A percentile compares a stretch with the other conserved stretches of the same genome.
Evolutionary conservation across 208 protist species (phyloP).

Genomic region (Sergeia podlipaevii): DNA sequence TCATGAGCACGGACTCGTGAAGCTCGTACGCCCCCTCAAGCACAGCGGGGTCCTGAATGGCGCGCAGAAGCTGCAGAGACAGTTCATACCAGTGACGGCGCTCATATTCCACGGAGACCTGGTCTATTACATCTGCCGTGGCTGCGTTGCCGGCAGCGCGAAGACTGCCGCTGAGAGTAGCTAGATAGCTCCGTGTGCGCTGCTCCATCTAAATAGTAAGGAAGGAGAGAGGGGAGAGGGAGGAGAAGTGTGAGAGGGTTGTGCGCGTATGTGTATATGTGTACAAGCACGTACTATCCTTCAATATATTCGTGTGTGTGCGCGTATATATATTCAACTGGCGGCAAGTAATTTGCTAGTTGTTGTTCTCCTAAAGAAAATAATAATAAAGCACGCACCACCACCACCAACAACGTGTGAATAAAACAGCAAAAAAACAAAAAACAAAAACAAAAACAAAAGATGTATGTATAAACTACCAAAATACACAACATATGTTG

Average conservation of each 20-base stretch:
- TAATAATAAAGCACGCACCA: too few species aligned
- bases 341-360: too few species aligned
- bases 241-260: too few species aligned
- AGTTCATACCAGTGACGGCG: conserved; percentile 76
- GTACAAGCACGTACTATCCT: too few species aligned
- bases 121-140: conserved; percentile 36
- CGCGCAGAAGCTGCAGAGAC: conserved; percentile 52
- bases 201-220: conserved; percentile 33
- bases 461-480: conserved; percentile 2
- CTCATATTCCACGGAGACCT: conserved; percentile 31
- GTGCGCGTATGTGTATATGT: too few species aligned
- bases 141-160: conserved; percentile 19
- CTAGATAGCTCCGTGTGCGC: conserved; percentile 38
- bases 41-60: conserved; percentile 58
- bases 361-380: too few species aligned
- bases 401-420: too few species aligned
- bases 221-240: too few species aligned
- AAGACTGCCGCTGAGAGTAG: conserved; percentile 30
- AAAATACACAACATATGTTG: too few species aligned
- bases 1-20: conserved; percentile 60
- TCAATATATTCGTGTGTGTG: too few species aligned
- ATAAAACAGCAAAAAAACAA: too few species aligned
- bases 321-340: too few species aligned
- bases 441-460: not conserved
- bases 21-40: conserved; percentile 65